These are phyloP conservation scores for Penicillium sp. DNA, from an alignment of 2,329 filamentous ascomycete species.

Conservation along the genomic window DNA sequence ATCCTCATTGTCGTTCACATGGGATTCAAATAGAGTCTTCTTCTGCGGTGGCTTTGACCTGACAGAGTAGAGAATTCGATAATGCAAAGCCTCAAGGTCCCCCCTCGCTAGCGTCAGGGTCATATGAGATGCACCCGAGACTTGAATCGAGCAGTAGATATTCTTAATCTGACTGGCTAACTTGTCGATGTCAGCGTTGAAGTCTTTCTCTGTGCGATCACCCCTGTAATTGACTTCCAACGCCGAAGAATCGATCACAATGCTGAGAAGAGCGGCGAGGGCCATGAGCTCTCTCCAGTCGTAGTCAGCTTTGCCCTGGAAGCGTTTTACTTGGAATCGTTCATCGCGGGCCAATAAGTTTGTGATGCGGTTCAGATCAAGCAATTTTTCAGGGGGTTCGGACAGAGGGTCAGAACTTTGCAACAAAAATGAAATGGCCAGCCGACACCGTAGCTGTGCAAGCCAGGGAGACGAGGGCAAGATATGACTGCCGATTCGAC, in stretches of 20 bases:
- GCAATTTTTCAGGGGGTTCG: conserved; percentile 27
- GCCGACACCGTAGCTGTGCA: conserved; percentile 42
- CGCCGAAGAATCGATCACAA: conserved; percentile 69
- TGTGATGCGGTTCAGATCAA: conserved; percentile 34
- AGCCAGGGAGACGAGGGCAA: conserved; percentile 38
- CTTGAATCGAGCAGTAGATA: conserved; percentile 65
- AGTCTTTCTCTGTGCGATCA: conserved; percentile 48
- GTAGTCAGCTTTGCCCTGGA: conserved; percentile 30
- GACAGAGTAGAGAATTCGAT: conserved; percentile 70
- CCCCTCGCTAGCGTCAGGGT: conserved; percentile 76
- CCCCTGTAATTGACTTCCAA: conserved; percentile 34
- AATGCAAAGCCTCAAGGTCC: conserved; percentile 70
- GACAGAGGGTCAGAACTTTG: conserved; percentile 28
- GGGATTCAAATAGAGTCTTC: conserved; percentile 43
- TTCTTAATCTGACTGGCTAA: conserved; percentile 62
- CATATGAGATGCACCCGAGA: conserved; percentile 71
- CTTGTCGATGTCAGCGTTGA: conserved; percentile 71
- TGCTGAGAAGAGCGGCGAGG: conserved; percentile 68
- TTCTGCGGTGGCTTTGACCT: conserved; percentile 63
- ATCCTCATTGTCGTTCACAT: conserved; percentile 12
- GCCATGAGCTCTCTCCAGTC: conserved; percentile 71
- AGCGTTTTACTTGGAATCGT: conserved; percentile 34
- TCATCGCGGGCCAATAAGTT: conserved; percentile 27
- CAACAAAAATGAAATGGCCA: conserved; percentile 40
- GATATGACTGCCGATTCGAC: conserved; percentile 43